Conservation (phyloP, 306 rosid species). For the Arachis stenosperma region DNA sequence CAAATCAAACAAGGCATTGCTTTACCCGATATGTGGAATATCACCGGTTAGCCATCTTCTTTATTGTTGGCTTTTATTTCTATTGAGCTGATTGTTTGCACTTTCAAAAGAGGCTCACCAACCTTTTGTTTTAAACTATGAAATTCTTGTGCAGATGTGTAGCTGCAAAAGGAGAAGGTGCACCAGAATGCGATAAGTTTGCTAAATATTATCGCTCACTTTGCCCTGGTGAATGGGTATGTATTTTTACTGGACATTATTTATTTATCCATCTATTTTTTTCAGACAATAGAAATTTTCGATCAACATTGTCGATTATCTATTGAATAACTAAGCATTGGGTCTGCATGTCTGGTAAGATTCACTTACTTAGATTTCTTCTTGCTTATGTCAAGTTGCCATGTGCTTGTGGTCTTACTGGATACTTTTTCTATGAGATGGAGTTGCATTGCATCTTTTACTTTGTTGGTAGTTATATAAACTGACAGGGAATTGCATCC, state of each 20-base stretch:
- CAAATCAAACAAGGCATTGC: constrained; percentile 98
- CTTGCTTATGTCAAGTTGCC: constrained; percentile 5
- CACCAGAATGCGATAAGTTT: constrained; percentile 89
- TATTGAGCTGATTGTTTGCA: constrained; percentile 14
- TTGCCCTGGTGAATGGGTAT: constrained; percentile 99
- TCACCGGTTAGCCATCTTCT: constrained; percentile 65
- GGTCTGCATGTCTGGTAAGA: constrained; percentile 9
- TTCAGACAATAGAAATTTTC: too few species aligned
- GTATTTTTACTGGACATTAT: constrained; percentile 32
- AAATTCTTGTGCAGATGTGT: constrained; percentile 57
- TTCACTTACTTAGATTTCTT: constrained; percentile 10
- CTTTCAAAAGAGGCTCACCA: background rate
- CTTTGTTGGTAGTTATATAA: constrained; percentile 19
- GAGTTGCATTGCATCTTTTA: background rate
- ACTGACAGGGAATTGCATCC: constrained; percentile 1
- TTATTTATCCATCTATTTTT: too few species aligned
- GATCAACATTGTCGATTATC: constrained; percentile 20
- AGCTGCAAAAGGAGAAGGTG: constrained; percentile 91
- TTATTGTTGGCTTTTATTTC: constrained; percentile 15
- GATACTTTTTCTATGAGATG: background rate
- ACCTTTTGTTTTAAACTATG: constrained; percentile 24
- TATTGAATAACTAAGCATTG: constrained; percentile 4
- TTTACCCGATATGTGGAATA: constrained; percentile 89
- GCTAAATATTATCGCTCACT: constrained; percentile 87
- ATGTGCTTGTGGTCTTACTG: constrained; percentile 4